phyloP scores from a whole-genome alignment of 2,329 filamentous ascomycete species.

The Cadophora luteo-olivacea region DNA sequence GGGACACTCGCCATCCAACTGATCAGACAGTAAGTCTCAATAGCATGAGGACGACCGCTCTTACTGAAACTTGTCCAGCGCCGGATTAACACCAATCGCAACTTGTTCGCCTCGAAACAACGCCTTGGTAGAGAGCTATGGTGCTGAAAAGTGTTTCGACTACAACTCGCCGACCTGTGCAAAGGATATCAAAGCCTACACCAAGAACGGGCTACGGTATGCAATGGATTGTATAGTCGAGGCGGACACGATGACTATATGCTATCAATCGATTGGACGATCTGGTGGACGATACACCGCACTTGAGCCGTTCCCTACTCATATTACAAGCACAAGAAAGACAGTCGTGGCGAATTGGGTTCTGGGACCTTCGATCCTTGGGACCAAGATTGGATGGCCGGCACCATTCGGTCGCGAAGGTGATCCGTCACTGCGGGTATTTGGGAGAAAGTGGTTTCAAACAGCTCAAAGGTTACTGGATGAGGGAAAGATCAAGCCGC shows the following conservation, averaged over 20 bases:
- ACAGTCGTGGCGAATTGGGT: slow-evolving; percentile 42
- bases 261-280: slow-evolving; percentile 48
- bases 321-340: slow-evolving; percentile 11
- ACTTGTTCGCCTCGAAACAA: slow-evolving; percentile 49
- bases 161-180: slow-evolving; percentile 45
- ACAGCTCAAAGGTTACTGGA: slow-evolving; percentile 41
- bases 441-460: slow-evolving; percentile 21
- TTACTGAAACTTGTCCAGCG: slow-evolving; percentile 10
- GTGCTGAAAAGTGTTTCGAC: slow-evolving; percentile 52
- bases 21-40: slow-evolving; percentile 43
- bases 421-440: slow-evolving; percentile 25
- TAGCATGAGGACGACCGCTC: background rate
- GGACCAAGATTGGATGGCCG: slow-evolving; percentile 36
- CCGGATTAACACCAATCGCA: slow-evolving; percentile 37
- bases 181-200: slow-evolving; percentile 47
- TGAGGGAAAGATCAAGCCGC: slow-evolving; percentile 45
- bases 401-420: slow-evolving; percentile 23
- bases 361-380: slow-evolving; percentile 41
- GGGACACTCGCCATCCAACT: slow-evolving; percentile 54
- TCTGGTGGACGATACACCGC: slow-evolving; percentile 42
- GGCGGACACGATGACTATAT: slow-evolving; percentile 43
- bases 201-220: slow-evolving; percentile 46
- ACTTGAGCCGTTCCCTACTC: slow-evolving; percentile 26
- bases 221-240: slow-evolving; percentile 50
- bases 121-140: slow-evolving; percentile 47